Conservation (phyloP, 345 rosid genomes). For the Bretschneidera sinensis region DNA sequence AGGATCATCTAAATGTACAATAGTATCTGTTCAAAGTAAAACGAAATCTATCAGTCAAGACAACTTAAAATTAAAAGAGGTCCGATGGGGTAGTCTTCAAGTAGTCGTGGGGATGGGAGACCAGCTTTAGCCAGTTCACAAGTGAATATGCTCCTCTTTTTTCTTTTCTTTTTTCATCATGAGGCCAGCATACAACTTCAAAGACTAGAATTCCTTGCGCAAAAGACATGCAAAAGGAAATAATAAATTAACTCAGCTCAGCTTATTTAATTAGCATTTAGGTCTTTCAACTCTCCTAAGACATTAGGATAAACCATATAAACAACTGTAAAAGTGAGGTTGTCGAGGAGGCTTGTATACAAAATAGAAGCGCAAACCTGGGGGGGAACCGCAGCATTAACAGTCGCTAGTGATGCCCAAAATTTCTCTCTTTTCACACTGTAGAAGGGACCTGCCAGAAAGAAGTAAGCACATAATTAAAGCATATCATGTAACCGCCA, state of each 20-base stretch:
- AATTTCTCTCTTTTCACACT: conserved; percentile 20
- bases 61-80: background rate
- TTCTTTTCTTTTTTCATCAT: background rate
- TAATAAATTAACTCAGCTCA: conserved; percentile 6
- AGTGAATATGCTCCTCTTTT: conserved; percentile 1
- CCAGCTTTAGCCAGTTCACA: conserved; percentile 2
- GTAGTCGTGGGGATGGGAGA: conserved; percentile 6
- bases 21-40: background rate
- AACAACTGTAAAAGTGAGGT: conserved; percentile 7
- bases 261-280: conserved; percentile 10
- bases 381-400: conserved; percentile 5
- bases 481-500: background rate
- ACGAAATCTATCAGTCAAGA: background rate
- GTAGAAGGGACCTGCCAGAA: conserved; percentile 22
- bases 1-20: too few species aligned
- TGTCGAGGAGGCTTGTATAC: background rate
- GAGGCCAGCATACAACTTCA: background rate
- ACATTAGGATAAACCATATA: conserved; percentile 6
- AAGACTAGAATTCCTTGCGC: background rate
- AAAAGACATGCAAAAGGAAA: background rate
- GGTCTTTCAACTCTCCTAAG: conserved; percentile 10
- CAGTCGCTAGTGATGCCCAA: conserved; percentile 5
- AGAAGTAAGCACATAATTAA: background rate
- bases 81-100: background rate
- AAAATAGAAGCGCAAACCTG: conserved; percentile 24